Percentiles rank a stretch among this genome's conserved stretches.
Conservation (phyloP, 2,329 filamentous ascomycete genomes). For the Thielaviopsis euricoi region DNA sequence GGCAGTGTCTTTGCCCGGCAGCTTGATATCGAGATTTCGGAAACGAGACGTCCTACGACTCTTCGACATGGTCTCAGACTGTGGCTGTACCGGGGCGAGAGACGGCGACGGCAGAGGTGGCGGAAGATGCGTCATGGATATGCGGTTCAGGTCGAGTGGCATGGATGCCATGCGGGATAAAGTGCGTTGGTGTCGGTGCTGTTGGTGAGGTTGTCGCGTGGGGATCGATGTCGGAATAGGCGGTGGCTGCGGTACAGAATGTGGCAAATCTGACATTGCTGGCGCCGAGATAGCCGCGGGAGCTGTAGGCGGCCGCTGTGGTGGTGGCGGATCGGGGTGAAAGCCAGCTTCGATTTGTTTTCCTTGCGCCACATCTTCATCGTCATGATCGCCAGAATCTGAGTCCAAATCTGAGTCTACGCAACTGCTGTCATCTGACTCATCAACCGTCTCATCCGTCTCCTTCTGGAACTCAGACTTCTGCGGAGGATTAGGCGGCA, state of each 20-base stretch:
- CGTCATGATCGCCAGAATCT: not conserved
- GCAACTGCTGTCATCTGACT: not conserved
- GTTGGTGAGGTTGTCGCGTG: not conserved
- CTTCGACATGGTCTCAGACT: not conserved
- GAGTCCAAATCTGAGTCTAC: not conserved
- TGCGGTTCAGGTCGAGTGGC: not conserved
- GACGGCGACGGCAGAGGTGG: not conserved
- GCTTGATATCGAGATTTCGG: slow-evolving; percentile 1
- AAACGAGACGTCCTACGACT: not conserved
- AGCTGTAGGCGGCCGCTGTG: not conserved
- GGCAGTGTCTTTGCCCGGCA: not conserved
- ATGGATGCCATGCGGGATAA: not conserved
- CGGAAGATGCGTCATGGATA: not conserved
- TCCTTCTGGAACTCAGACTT: slow-evolving; percentile 1
- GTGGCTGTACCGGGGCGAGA: not conserved
- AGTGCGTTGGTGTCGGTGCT: not conserved
- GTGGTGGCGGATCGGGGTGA: not conserved
- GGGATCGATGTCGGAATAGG: not conserved
- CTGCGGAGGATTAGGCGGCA: not conserved
- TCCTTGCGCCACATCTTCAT: not conserved
- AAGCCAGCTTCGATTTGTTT: not conserved
- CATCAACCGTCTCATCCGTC: not conserved
- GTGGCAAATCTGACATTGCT: too few relatives aligned
- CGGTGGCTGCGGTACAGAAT: not conserved
- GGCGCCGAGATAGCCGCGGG: too few relatives aligned